A percentile compares a stretch with the other conserved stretches of the same genome.
phyloP scores from a whole-genome alignment of 1,284 basidiomycete genomes.

The Fomes fomentarius region DNA sequence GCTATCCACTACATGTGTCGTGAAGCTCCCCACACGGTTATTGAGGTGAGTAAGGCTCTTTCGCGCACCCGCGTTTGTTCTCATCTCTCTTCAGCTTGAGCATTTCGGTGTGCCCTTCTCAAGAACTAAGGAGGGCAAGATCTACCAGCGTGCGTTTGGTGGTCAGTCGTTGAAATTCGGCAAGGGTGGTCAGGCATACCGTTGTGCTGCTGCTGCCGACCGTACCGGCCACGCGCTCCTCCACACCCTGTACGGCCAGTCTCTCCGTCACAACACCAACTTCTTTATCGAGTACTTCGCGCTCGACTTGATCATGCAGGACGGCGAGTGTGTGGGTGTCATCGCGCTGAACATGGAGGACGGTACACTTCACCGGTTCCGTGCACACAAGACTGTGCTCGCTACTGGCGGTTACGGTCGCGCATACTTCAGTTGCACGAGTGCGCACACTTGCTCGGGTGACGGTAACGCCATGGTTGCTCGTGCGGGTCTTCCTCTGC shows the following conservation, averaged over 20 bases:
- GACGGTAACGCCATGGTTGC: slow-evolving; percentile 99
- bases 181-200: slow-evolving; percentile 99
- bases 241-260: slow-evolving; percentile 99
- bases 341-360: slow-evolving; percentile 99
- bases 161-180: slow-evolving; percentile 98
- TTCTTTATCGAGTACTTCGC: slow-evolving; percentile 99
- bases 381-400: slow-evolving; percentile 97
- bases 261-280: slow-evolving; percentile 98
- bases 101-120: slow-evolving; percentile 99
- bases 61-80: neutral
- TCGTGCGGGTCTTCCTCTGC: slow-evolving; percentile 94
- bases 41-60: slow-evolving; percentile 65
- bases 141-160: slow-evolving; percentile 99
- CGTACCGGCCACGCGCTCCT: slow-evolving; percentile 98
- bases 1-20: slow-evolving; percentile 99
- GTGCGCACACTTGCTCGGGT: slow-evolving; percentile 98
- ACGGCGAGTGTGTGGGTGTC: slow-evolving; percentile 98
- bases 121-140: slow-evolving; percentile 98
- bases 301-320: slow-evolving; percentile 97
- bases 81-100: slow-evolving; percentile 71
- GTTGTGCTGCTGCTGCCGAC: slow-evolving; percentile 98
- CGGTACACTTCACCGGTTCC: slow-evolving; percentile 98
- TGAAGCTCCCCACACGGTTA: slow-evolving; percentile 92
- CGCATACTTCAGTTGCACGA: slow-evolving; percentile 98
- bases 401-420: slow-evolving; percentile 99